Percentiles rank a stretch among this genome's conserved stretches.
Conservation (phyloP, 2,329 filamentous ascomycete genomes). For the Arthrobotrys conoides region DNA sequence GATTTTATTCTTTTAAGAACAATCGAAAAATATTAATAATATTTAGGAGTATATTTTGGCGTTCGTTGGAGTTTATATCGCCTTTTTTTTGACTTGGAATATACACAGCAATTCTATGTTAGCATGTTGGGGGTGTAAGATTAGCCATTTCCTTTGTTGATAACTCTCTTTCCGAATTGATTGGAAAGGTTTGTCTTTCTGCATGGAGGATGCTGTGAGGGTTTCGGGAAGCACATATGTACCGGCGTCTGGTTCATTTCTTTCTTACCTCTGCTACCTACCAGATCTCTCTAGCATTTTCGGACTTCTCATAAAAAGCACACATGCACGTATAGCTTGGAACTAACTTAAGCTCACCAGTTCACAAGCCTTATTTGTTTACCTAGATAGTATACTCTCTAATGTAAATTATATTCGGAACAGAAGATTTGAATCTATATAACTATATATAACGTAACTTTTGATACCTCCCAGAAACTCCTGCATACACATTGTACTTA, state of each 20-base stretch:
- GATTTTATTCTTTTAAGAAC: slow-evolving; percentile 5
- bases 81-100: slow-evolving; percentile 1
- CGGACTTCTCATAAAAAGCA: slow-evolving; percentile 1
- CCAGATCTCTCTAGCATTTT: slow-evolving; percentile 9
- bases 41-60: background rate
- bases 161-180: slow-evolving; percentile 10
- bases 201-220: slow-evolving; percentile 15
- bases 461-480: slow-evolving; percentile 26
- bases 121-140: slow-evolving; percentile 34
- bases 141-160: slow-evolving; percentile 32
- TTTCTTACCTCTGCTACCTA: slow-evolving; percentile 22
- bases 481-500: slow-evolving; percentile 22
- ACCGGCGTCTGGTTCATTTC: slow-evolving; percentile 38
- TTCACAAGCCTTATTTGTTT: background rate
- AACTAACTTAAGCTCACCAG: background rate
- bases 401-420: slow-evolving; percentile 31
- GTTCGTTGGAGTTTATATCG: slow-evolving; percentile 20
- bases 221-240: slow-evolving; percentile 33
- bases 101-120: background rate
- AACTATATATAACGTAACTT: slow-evolving; percentile 8
- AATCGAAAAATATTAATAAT: slow-evolving; percentile 20
- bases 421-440: slow-evolving; percentile 22
- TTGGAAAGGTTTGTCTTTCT: background rate
- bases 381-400: slow-evolving; percentile 16
- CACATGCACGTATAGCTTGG: background rate